Base-by-base conservation (phyloP, 164 flowering plant genomes). In the Tetracentron sinense region DNA sequence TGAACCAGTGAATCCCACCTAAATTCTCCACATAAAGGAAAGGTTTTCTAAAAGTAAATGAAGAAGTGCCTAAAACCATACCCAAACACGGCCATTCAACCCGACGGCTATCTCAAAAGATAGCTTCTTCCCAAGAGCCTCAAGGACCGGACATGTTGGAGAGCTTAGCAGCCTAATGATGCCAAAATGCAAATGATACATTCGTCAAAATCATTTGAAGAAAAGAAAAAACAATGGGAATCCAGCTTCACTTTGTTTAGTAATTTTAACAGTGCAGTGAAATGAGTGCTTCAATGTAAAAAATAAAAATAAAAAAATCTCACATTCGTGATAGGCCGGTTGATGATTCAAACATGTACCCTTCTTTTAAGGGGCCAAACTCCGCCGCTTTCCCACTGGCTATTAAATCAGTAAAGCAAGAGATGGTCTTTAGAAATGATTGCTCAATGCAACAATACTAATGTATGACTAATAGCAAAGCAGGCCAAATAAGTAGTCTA, bases 31-130 rank as follows among this genome's bases (percentile, higher is more conserved):
- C 15, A 6, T 21, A 51, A 11, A 19, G 8, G 11, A 22, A 14
- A 51, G 26, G 8, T 35, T 6, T 6, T 1, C 14, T 16, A 8
- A 38, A 1, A 38, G 14, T 12, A 3, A 38, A 38, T 10, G 10
- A 28, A 49, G 23, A 17, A 23, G 61, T 27, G 12, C 38, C 15
- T 47, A 51, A 55, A 67, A 66, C 21, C 57, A 58, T 85, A 93
- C 97, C 99, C 97, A 95, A 47, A 90, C 92, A 42, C 99, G 85
- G 44, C 99, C 99, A 72, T 95, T 95, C 73, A 89, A 70, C 26
- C 99, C 97, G 68, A 90, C 82, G 4, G 99, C 97, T 67, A 86
- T 88, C 81, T 95, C 99, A 71, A 95, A 95, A 30, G 97, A 83
- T 49, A 88, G 72, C 74, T 88, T 88, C 80, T 91, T 92, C 64